These are phyloP conservation scores for Penicillium diatomitis DNA, from an alignment of 495 filamentous ascomycete species.

Conservation along the genomic window DNA sequence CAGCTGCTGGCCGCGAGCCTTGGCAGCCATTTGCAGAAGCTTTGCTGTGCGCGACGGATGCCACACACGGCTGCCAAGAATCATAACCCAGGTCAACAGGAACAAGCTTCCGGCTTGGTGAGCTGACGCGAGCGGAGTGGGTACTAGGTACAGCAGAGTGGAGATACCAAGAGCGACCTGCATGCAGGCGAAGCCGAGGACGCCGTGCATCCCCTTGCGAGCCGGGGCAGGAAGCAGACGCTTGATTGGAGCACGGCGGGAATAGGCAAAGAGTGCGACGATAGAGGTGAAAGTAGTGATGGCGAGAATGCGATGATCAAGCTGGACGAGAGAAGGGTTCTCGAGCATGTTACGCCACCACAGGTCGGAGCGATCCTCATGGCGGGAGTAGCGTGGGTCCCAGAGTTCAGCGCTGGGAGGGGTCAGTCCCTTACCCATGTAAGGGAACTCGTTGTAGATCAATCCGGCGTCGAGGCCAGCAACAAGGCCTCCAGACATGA, in stretches of 20 bases:
- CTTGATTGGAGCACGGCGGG: slow-evolving; percentile 50
- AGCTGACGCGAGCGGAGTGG: slow-evolving; percentile 74
- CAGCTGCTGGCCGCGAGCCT: slow-evolving; percentile 25
- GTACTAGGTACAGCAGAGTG: slow-evolving; percentile 88
- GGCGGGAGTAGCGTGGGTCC: slow-evolving; percentile 74
- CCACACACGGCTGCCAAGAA: slow-evolving; percentile 59
- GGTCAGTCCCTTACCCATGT: slow-evolving; percentile 75
- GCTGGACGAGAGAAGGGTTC: slow-evolving; percentile 88
- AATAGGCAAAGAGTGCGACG: slow-evolving; percentile 66
- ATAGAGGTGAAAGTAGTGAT: slow-evolving; percentile 80
- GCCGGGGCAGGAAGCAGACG: slow-evolving; percentile 54
- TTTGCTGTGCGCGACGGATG: slow-evolving; percentile 42
- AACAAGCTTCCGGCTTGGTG: slow-evolving; percentile 90
- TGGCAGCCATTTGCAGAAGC: slow-evolving; percentile 37
- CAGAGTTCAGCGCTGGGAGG: slow-evolving; percentile 79
- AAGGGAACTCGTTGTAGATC: slow-evolving; percentile 97
- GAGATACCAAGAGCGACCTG: slow-evolving; percentile 81
- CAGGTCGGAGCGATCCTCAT: slow-evolving; percentile 64
- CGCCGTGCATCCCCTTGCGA: slow-evolving; percentile 62
- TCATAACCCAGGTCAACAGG: slow-evolving; percentile 69
- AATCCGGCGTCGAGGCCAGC: slow-evolving; percentile 91
- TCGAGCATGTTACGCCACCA: slow-evolving; percentile 96
- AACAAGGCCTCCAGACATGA: slow-evolving; percentile 86
- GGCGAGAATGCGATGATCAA: slow-evolving; percentile 90
- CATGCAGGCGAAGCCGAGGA: slow-evolving; percentile 71